These are phyloP conservation scores for Pseudocercospora macadamiae DNA, from an alignment of 2,329 filamentous ascomycete genomes.

Conservation along the genomic window DNA sequence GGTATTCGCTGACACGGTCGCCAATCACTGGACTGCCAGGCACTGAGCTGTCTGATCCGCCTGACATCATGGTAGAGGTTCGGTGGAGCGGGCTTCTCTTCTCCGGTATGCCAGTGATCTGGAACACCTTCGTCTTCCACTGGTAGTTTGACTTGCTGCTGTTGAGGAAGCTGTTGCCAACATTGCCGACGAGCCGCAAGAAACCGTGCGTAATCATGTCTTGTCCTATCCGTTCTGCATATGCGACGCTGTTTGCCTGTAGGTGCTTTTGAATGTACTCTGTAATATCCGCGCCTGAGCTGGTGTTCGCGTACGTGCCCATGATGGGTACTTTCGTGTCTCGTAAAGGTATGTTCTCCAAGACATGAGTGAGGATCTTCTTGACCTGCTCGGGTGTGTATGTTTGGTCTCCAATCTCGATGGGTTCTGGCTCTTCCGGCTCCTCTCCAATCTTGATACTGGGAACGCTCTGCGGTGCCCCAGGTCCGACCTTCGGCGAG, in stretches of 20 bases:
- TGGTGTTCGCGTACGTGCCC: constrained; percentile 92
- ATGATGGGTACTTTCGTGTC: constrained; percentile 96
- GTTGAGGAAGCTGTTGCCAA: constrained; percentile 94
- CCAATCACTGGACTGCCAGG: constrained; percentile 80
- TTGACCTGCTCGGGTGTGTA: constrained; percentile 87
- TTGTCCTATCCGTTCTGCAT: constrained; percentile 92
- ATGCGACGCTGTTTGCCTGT: constrained; percentile 79
- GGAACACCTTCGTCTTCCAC: constrained; percentile 91
- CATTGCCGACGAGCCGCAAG: constrained; percentile 86
- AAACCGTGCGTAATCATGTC: constrained; percentile 86
- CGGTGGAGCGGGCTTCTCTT: constrained; percentile 73
- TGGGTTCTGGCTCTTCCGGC: constrained; percentile 72
- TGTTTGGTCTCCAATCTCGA: constrained; percentile 87
- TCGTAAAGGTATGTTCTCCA: constrained; percentile 81
- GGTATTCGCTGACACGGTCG: constrained; percentile 74
- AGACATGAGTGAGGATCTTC: constrained; percentile 83
- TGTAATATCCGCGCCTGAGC: constrained; percentile 87
- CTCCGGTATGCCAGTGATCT: constrained; percentile 82
- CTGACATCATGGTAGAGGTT: constrained; percentile 70
- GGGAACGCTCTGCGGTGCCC: constrained; percentile 61
- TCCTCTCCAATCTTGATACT: constrained; percentile 83
- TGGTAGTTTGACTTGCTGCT: constrained; percentile 98
- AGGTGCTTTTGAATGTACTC: constrained; percentile 92
- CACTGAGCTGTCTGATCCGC: constrained; percentile 33
- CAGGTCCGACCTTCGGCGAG: constrained; percentile 50